Base-by-base conservation (phyloP, 371 early-diverging fungal genomes). In the Entomophthora muscae region DNA sequence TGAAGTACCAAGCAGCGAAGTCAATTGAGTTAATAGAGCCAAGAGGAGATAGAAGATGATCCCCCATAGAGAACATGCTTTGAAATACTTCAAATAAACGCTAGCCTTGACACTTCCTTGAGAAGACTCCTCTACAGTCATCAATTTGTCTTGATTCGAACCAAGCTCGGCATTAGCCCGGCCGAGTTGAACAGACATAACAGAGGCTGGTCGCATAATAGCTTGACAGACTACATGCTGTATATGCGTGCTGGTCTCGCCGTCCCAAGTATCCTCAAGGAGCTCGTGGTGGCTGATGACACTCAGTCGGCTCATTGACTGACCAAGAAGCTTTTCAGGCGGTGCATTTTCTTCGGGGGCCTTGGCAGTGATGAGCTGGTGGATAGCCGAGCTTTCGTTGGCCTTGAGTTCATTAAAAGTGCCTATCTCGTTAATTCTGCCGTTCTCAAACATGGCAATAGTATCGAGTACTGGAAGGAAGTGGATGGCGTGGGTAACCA, bases 401-500 rank as follows among this genome's bases (percentile, higher is more conserved):
- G 21, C 53, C 71, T 70, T 73, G 7, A 75, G 63, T 23, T 66
- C 61, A 2, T 59, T 52, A 27, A 67, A 75, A 32, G 64, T 62
- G 17, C 91, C 95, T 27, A 78, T 77, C 62, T 91, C 88, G 21
- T 72, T 76, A 23, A 95, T 76, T n/a, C 70, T 57, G 2, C 96
- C 96, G 0, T 86, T 80, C 5, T 79, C 72, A 24, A 98, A 70
- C 77, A 89, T 78, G 65, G 87, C 68, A 23, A 95, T 78, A 0
- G 71, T 66, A 62, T 89, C 84, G 5, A 78, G 72, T 28, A 78
- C 74, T 52, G 82, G 77, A 53, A 94, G 68, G 66, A 84, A 86
- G 54, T 91, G 85, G 51, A 95, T 81, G 10, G 86, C 88, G 69
- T 97, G 93, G 0, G 94, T 97, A 30, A 95, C 94, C 53, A 98